Evolutionary conservation across 148 eudicot genomes (phyloP).

Genomic region (Pharnaceum exiguum): DNA sequence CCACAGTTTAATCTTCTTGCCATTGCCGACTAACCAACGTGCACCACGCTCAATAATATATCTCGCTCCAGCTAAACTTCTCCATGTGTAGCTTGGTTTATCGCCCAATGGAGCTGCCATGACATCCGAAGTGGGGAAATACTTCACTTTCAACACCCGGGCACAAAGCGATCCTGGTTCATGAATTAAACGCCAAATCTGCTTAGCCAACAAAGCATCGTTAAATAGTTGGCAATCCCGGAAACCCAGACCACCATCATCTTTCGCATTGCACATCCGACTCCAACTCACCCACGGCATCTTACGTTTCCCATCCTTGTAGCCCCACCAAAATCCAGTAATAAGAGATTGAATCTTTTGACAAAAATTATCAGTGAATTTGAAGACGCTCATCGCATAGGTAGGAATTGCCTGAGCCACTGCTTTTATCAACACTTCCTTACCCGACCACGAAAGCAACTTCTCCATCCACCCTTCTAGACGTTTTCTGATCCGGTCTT

Average conservation of each 20-base stretch:
- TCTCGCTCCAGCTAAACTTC: neutral
- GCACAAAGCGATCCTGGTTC: neutral
- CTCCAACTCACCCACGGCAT: neutral
- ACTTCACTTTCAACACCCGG: neutral
- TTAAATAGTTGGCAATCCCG: neutral
- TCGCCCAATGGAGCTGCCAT: neutral
- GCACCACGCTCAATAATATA: neutral
- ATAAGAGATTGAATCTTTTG: neutral
- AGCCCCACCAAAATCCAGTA: neutral
- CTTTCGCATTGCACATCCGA: neutral
- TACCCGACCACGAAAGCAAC: too few relatives aligned
- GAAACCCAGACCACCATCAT: neutral
- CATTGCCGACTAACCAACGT: neutral
- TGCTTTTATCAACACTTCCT: neutral
- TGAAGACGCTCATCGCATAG: neutral
- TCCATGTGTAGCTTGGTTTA: neutral
- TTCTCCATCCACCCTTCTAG: too few relatives aligned
- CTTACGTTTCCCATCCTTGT: neutral
- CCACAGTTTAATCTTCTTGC: too few relatives aligned
- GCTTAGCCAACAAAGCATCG: neutral
- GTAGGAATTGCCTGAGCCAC: neutral
- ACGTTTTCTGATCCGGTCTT: too few relatives aligned
- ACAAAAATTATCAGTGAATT: neutral
- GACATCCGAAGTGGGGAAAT: neutral
- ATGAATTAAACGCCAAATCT: neutral